Base-by-base conservation (phyloP, 2,329 filamentous ascomycete species). In the Orbilia oligospora region DNA sequence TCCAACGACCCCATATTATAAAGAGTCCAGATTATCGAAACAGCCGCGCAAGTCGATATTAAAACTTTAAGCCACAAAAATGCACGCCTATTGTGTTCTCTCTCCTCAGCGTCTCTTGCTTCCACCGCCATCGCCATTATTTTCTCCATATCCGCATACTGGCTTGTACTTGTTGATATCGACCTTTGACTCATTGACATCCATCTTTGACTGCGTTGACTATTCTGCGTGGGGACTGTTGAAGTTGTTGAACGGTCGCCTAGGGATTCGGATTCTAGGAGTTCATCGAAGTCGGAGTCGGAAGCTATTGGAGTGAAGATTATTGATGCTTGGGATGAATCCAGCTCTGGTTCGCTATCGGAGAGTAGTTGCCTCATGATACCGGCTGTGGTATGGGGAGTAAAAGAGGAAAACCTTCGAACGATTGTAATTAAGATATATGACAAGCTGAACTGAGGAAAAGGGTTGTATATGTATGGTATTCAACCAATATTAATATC, bases 161-260 rank as follows among this genome's bases (percentile, higher is more conserved):
- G 44, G n/a, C n/a, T 46, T 46, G 16, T 12, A n/a, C 33, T 49
- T 9, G 20, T 38, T 14, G 64, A 64, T 20, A 46, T 18, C 44
- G 44, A 41, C 16, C 12, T 46, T 46, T 46, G 44, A 9, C 44
- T 46, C 6, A 46, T 46, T 9, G 44, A 46, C 44, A 46, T 46
- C 44, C 44, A 46, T 46, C 30, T 44, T 71, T 69, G 48, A 18
- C 70, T 61, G 53, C 61, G 30, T 20, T 63, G 69, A 9, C 53
- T 63, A 44, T 64, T 49, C 24, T 70, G 56, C 8, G 67, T 71
- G 22, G 73, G 73, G 30, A 77, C 67, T 0, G 73, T 77, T 16
- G 73, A 77, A 18, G 73, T 77, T 18, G 73, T 77, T 8, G 73
- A 77, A 10, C 73, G 73, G 16, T 77, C 73, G 22, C 73, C 73